Evolutionary conservation across 2,329 filamentous ascomycete genomes (phyloP).

Genomic region (Pseudopithomyces chartarum): DNA sequence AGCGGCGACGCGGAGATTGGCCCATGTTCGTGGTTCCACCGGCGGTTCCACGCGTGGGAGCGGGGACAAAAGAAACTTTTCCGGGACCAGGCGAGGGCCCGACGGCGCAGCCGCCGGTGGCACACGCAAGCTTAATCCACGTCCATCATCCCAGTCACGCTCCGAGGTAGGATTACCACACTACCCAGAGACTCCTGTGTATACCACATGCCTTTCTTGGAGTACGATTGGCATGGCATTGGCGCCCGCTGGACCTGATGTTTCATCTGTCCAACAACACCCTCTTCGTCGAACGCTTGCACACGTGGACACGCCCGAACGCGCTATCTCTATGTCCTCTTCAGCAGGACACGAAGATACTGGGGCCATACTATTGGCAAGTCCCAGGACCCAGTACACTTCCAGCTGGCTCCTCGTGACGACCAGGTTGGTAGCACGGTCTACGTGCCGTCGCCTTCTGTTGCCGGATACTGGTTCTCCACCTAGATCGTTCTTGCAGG

Average conservation of each 20-base stretch:
- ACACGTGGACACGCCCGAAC: not conserved
- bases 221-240: constrained; percentile 5
- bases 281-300: not conserved
- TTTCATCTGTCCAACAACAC: constrained; percentile 1
- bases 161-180: not conserved
- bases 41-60: constrained; percentile 2
- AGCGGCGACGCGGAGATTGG: not conserved
- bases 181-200: not conserved
- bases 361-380: not conserved
- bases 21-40: not conserved
- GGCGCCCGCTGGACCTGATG: not conserved
- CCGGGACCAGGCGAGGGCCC: constrained; percentile 1
- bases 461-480: not conserved
- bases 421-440: not conserved
- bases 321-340: not conserved
- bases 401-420: not conserved
- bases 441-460: not conserved
- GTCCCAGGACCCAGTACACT: not conserved
- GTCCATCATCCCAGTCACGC: not conserved
- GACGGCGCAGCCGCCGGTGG: too few species aligned
- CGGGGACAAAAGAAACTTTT: constrained; percentile 1
- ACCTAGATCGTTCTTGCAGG: not conserved
- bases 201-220: not conserved
- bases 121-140: not conserved
- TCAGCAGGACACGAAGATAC: not conserved